Conservation (phyloP, 495 filamentous ascomycete genomes). For the Aspergillus funiculosus region DNA sequence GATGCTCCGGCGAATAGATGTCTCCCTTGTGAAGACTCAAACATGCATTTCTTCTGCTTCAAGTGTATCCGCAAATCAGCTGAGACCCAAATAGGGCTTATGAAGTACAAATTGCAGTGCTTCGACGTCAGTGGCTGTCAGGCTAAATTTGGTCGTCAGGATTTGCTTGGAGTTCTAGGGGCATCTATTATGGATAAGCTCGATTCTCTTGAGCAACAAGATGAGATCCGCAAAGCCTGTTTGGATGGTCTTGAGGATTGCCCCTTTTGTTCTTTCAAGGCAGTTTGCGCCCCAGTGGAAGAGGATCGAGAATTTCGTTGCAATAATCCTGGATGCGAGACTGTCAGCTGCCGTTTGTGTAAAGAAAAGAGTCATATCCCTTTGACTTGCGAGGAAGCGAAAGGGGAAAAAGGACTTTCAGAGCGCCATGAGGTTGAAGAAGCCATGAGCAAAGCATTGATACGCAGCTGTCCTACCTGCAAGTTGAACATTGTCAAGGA, state of each 20-base stretch:
- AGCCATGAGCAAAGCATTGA: constrained; percentile 73
- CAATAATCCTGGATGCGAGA: constrained; percentile 56
- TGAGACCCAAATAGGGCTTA: constrained; percentile 59
- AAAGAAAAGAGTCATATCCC: constrained; percentile 68
- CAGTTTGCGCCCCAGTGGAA: constrained; percentile 61
- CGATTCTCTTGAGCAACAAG: constrained; percentile 63
- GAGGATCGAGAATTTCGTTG: constrained; percentile 72
- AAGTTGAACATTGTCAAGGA: constrained; percentile 61
- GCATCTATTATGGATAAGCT: constrained; percentile 51
- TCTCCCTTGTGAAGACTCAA: constrained; percentile 57
- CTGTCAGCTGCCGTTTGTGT: constrained; percentile 69
- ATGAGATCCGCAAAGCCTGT: constrained; percentile 57
- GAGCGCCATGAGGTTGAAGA: constrained; percentile 69
- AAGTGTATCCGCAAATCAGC: constrained; percentile 58
- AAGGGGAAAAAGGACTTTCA: constrained; percentile 52
- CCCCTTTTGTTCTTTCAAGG: constrained; percentile 79
- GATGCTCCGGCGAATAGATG: constrained; percentile 60
- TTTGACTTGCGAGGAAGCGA: constrained; percentile 61
- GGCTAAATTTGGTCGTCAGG: constrained; percentile 41
- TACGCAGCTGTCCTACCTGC: constrained; percentile 60
- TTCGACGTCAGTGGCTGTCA: constrained; percentile 49
- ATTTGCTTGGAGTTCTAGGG: constrained; percentile 53
- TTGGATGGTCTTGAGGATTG: constrained; percentile 64
- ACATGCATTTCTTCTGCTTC: constrained; percentile 63
- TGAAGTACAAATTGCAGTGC: constrained; percentile 54